Percentiles rank a stretch among this genome's conserved stretches.
Evolutionary conservation across 1,139 yeast species (phyloP).

Genomic region (Taphrina confusa): DNA sequence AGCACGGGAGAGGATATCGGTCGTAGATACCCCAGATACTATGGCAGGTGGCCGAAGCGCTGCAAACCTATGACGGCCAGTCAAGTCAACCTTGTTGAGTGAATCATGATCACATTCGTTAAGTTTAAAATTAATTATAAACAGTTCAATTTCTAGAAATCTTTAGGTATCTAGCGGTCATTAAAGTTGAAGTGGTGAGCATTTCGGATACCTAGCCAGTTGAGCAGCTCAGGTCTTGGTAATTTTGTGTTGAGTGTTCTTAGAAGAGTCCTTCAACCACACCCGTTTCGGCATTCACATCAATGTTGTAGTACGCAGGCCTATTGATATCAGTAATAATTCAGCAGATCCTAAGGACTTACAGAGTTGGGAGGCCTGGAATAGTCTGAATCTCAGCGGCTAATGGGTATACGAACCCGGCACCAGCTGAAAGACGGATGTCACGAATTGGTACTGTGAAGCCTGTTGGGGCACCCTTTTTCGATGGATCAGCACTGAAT

Average conservation of each 20-base stretch:
- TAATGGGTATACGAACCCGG: slow-evolving; percentile 92
- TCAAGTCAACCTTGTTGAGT: too few relatives aligned
- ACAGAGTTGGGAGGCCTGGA: slow-evolving; percentile 92
- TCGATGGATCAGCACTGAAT: slow-evolving; percentile 85
- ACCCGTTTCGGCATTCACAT: slow-evolving; percentile 79
- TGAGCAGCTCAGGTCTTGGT: background rate
- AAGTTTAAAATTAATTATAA: too few relatives aligned
- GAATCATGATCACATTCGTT: too few relatives aligned
- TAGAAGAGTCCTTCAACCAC: slow-evolving; percentile 93
- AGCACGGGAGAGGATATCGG: too few relatives aligned
- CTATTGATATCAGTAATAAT: background rate
- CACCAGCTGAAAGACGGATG: slow-evolving; percentile 91
- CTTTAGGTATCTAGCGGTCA: background rate
- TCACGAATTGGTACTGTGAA: slow-evolving; percentile 94
- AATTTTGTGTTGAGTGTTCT: background rate
- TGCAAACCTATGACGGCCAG: too few relatives aligned
- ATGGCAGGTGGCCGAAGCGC: too few relatives aligned
- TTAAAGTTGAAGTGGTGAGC: slow-evolving; percentile 5
- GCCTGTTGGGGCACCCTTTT: slow-evolving; percentile 94
- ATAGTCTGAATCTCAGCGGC: slow-evolving; percentile 98
- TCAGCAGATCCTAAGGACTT: background rate
- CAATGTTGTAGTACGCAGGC: slow-evolving; percentile 96
- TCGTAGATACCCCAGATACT: too few relatives aligned
- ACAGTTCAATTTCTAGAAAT: too few relatives aligned
- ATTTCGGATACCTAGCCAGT: background rate